phyloP scores from a whole-genome alignment of 768 basidiomycete genomes.

The Crassisporium funariophilum region DNA sequence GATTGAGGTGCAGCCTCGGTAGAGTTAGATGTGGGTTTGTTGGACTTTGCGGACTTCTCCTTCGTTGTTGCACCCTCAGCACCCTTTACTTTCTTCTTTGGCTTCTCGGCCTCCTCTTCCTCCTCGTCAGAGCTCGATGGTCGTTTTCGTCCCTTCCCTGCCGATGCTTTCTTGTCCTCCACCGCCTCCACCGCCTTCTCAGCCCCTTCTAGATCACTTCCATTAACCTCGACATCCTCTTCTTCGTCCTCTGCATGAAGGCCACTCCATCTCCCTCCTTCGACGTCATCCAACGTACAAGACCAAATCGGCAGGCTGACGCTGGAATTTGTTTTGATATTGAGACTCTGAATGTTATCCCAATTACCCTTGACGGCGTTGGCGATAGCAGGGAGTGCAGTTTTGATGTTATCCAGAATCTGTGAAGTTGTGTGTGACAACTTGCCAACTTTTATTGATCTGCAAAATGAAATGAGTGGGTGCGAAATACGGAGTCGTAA shows the following conservation, averaged over 20 bases:
- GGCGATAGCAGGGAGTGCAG: conserved; percentile 75
- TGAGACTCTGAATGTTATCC: conserved; percentile 87
- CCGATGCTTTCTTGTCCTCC: conserved; percentile 17
- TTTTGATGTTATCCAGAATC: conserved; percentile 75
- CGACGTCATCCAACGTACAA: conserved; percentile 63
- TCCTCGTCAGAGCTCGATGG: conserved; percentile 39
- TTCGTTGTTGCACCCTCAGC: conserved; percentile 18
- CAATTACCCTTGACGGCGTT: conserved; percentile 76
- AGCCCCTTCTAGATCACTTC: conserved; percentile 21
- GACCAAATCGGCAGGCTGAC: conserved; percentile 91
- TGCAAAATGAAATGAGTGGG: conserved; percentile 28
- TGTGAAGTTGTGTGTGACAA: conserved; percentile 74
- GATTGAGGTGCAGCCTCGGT: conserved; percentile 11
- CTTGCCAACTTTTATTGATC: conserved; percentile 82
- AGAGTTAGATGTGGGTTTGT: conserved; percentile 18
- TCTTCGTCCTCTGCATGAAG: conserved; percentile 33
- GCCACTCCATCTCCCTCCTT: conserved; percentile 64
- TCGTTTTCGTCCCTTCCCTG: conserved; percentile 36
- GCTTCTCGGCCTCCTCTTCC: conserved; percentile 39
- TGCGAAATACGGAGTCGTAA: not conserved
- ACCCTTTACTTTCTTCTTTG: conserved; percentile 48
- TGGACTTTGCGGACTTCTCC: conserved; percentile 19
- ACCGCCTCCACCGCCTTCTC: conserved; percentile 24
- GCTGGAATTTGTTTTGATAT: conserved; percentile 88
- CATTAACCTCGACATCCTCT: conserved; percentile 21